Evolutionary conservation across 768 basidiomycete species (phyloP).

Genomic region (Pisolithus marmoratus): DNA sequence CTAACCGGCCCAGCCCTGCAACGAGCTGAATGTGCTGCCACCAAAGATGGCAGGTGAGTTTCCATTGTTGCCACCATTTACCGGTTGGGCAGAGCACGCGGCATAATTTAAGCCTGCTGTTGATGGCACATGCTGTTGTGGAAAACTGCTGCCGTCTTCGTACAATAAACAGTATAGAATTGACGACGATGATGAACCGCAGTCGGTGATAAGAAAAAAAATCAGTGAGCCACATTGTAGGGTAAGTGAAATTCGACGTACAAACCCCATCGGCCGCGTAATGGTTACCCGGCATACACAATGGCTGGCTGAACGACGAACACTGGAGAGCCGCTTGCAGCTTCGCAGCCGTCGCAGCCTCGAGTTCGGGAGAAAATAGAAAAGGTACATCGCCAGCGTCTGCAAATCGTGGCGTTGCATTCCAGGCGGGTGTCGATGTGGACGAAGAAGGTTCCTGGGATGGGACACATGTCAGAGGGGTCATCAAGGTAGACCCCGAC

Average conservation of each 20-base stretch:
- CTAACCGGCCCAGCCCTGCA: slow-evolving; percentile 25
- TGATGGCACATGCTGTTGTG: slow-evolving; percentile 5
- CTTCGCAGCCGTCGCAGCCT: slow-evolving; percentile 24
- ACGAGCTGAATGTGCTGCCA: slow-evolving; percentile 20
- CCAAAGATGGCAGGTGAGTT: slow-evolving; percentile 10
- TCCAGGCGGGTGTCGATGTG: slow-evolving; percentile 17
- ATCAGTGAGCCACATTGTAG: not conserved
- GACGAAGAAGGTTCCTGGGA: slow-evolving; percentile 9
- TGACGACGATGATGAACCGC: not conserved
- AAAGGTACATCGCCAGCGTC: slow-evolving; percentile 28
- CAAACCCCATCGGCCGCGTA: slow-evolving; percentile 22
- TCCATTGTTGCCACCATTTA: slow-evolving; percentile 4
- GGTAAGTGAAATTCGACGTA: slow-evolving; percentile 17
- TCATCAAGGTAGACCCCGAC: slow-evolving; percentile 4
- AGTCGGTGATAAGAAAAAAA: not conserved
- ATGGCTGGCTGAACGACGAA: slow-evolving; percentile 7
- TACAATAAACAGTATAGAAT: slow-evolving; percentile 5
- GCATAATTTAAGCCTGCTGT: slow-evolving; percentile 1
- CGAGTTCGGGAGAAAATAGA: slow-evolving; percentile 27
- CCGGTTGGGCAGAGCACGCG: slow-evolving; percentile 2
- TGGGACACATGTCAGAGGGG: slow-evolving; percentile 10
- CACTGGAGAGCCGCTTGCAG: slow-evolving; percentile 21
- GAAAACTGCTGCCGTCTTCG: not conserved
- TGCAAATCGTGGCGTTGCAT: slow-evolving; percentile 16
- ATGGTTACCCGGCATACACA: slow-evolving; percentile 20